A percentile compares a stretch with the other conserved stretches of the same genome.
These are phyloP conservation scores for Helminthosporium solani DNA, from an alignment of 2,329 filamentous ascomycete species.

Conservation along the genomic window DNA sequence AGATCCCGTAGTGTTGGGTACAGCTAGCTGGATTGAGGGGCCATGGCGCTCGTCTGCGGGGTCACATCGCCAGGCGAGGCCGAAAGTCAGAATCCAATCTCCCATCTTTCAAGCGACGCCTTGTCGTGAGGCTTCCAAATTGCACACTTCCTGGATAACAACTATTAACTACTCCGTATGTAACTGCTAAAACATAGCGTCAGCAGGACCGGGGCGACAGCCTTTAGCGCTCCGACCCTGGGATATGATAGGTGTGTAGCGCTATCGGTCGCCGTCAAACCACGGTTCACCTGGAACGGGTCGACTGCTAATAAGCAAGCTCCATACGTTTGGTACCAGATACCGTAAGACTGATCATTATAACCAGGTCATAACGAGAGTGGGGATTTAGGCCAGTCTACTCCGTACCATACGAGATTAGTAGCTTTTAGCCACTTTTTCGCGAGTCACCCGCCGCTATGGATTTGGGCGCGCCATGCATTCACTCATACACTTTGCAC, in stretches of 20 bases:
- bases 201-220: neutral
- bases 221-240: conserved; percentile 9
- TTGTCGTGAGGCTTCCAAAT: conserved; percentile 1
- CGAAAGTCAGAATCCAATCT: conserved; percentile 20
- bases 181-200: too few species aligned
- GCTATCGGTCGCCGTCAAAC: conserved; percentile 26
- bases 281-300: conserved; percentile 11
- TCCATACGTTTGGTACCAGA: conserved; percentile 22
- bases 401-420: too few species aligned
- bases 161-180: too few species aligned
- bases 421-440: conserved; percentile 23
- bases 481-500: too few species aligned
- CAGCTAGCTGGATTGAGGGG: neutral
- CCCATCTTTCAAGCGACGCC: conserved; percentile 17
- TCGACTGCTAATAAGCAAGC: conserved; percentile 10
- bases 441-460: conserved; percentile 40
- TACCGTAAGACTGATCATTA: conserved; percentile 14
- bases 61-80: conserved; percentile 27
- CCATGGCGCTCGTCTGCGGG: conserved; percentile 16
- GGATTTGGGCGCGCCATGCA: conserved; percentile 35
- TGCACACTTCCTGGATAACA: neutral
- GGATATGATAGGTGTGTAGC: conserved; percentile 20
- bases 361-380: too few species aligned
- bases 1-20: conserved; percentile 7
- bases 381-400: too few species aligned